Evolutionary conservation across 352 stramenopile genomes (phyloP).

Genomic region (Pythium apleroticum): DNA sequence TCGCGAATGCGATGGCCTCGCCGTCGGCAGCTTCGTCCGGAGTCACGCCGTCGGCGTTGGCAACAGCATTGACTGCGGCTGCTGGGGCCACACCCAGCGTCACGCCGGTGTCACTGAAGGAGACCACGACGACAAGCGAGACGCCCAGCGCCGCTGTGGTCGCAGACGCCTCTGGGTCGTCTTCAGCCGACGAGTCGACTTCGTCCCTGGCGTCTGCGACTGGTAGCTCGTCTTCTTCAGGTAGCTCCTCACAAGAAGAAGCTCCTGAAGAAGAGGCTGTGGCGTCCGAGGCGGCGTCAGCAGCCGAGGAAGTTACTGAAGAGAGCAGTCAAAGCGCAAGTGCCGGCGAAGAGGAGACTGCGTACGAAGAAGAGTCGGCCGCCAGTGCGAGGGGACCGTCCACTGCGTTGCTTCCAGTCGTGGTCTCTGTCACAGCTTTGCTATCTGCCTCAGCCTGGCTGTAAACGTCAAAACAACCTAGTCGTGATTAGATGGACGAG

Average conservation of each 20-base stretch:
- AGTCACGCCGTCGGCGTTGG: not conserved
- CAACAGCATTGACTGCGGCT: not conserved
- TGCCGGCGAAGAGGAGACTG: not conserved
- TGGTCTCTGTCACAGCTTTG: not conserved
- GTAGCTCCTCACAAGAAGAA: not conserved
- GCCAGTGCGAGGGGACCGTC: not conserved
- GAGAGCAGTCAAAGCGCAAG: not conserved
- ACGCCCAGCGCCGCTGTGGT: not conserved
- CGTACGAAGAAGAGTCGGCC: not conserved
- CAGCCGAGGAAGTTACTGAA: not conserved
- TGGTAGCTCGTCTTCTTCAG: not conserved
- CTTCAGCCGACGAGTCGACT: not conserved
- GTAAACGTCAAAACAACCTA: not conserved
- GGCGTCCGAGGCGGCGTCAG: not conserved
- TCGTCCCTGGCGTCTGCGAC: not conserved
- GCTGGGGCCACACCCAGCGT: conserved; percentile 10
- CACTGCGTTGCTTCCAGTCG: not conserved
- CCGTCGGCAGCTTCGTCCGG: not conserved
- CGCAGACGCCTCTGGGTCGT: not conserved
- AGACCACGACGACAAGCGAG: not conserved
- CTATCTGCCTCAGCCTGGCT: not conserved
- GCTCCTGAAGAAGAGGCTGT: not conserved
- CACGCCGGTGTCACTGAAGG: not conserved
- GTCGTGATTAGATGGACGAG: not conserved
- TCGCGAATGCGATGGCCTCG: not conserved